Base-by-base conservation (phyloP, 2,329 filamentous ascomycete species). In the Didymellaceae sp. region DNA sequence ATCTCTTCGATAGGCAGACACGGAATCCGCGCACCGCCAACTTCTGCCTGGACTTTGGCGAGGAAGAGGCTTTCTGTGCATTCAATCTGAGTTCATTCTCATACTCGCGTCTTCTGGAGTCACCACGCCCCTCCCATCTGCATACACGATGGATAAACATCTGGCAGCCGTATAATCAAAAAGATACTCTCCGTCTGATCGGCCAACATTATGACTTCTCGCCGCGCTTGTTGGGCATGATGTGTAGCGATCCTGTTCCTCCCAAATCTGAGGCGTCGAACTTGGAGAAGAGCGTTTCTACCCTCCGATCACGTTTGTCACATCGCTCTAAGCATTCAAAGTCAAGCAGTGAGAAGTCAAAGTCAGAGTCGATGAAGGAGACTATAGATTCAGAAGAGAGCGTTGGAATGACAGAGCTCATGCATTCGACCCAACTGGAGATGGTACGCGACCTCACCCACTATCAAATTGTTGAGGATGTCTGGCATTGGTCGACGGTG, bases 101-200 rank as follows among this genome's bases (percentile, higher is more conserved):
- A 3, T 67, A 86, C 22, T 74, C 55, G 37, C 71, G 44, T 37
- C 58, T 70, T 13, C 48, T 74, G 10, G 57, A 63, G 24, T 54
- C 63, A 6, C 66, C 81, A 62, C 75, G 78, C 48, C 77, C 80
- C 2, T 73, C 71, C 31, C 77, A 75, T 39, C 73, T 79, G 35
- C 80, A 77, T 52, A 85, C 88, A 4, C 79, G 87, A 69, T 91
- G 88, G 88, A 89, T 91, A 59, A 89, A 91, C 55, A 80, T 91
- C 20, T 91, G 87, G 86, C 79, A 82, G 37, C 87, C 87, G 0
- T 82, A 84, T 60, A 70, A 73, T 14, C 86, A 90, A 60, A 76
- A 74, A 26, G 76, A 81, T 3, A 65, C 81, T 8, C 77, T 91
- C 34, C 75, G 77, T 58, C 74, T 78, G 14, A 31, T 91, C 18